These are phyloP conservation scores for Hypoxylon perforatum DNA, from an alignment of 495 filamentous ascomycete species.

Conservation along the genomic window DNA sequence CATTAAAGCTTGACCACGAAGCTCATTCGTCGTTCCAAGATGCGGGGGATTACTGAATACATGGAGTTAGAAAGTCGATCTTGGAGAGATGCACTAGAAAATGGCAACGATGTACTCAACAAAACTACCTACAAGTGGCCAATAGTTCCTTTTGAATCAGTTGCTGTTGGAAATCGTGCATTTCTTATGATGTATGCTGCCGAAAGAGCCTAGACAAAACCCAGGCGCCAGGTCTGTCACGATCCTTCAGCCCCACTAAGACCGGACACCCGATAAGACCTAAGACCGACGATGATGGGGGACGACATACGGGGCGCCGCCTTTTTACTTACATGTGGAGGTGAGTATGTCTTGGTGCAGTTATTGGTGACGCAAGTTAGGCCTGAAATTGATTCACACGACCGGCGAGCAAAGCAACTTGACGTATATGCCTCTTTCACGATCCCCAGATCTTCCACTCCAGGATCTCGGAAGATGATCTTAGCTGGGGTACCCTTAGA, in stretches of 20 bases:
- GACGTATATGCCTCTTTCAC: constrained; percentile 9
- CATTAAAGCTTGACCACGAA: constrained; percentile 19
- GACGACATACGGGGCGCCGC: constrained; percentile 24
- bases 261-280: constrained; percentile 32
- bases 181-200: constrained; percentile 22
- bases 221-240: too few species aligned
- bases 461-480: constrained; percentile 12
- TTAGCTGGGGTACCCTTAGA: not conserved
- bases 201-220: constrained; percentile 16
- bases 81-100: constrained; percentile 14
- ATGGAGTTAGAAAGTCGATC: constrained; percentile 20
- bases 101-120: constrained; percentile 26
- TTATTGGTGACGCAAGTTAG: constrained; percentile 19
- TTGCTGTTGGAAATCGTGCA: constrained; percentile 17
- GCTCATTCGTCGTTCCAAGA: constrained; percentile 25
- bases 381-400: not conserved
- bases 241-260: constrained; percentile 34
- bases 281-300: constrained; percentile 31
- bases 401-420: not conserved
- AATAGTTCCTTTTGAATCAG: constrained; percentile 24
- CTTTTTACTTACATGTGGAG: not conserved
- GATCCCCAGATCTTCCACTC: constrained; percentile 1
- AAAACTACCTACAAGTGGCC: constrained; percentile 21
- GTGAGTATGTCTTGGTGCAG: constrained; percentile 2
- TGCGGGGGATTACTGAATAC: constrained; percentile 29